Evolutionary conservation across 176 grass and related monocot species (phyloP).

Genomic region (Zizania latifolia): DNA sequence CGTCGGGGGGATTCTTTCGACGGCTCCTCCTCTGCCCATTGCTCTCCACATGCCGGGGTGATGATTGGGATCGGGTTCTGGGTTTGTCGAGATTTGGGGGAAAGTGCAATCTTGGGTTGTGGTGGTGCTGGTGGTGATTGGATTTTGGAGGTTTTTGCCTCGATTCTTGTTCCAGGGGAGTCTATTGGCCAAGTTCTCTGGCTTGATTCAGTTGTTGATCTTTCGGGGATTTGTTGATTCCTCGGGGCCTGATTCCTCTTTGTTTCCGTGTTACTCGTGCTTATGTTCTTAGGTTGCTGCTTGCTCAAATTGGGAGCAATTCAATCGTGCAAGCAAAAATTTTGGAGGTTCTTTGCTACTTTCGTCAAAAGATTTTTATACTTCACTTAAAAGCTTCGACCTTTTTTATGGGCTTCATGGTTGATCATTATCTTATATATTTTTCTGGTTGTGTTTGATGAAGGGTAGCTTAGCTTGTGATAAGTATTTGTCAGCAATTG

Average conservation of each 20-base stretch:
- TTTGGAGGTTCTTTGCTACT: constrained; percentile 11
- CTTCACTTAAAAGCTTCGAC: neutral
- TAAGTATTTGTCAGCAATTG: neutral
- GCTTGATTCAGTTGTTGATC: neutral
- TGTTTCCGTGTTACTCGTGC: neutral
- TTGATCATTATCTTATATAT: neutral
- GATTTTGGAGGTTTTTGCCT: neutral
- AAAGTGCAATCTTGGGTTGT: neutral
- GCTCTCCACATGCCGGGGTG: neutral
- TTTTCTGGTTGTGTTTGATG: neutral
- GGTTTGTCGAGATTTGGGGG: neutral
- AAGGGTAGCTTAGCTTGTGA: neutral
- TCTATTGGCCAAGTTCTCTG: neutral
- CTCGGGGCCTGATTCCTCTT: neutral
- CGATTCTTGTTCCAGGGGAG: neutral
- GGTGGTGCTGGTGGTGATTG: neutral
- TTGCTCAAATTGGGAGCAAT: constrained; percentile 14
- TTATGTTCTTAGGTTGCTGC: neutral
- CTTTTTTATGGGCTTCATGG: neutral
- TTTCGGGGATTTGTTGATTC: neutral
- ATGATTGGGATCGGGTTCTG: neutral
- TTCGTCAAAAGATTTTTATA: neutral
- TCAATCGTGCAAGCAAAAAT: neutral
- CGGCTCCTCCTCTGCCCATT: neutral
- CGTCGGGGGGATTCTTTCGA: neutral